A percentile compares a stretch with the other conserved stretches of the same genome.
Conservation (phyloP, 169 alveolate species). For the Cyclospora cayetanensis region DNA sequence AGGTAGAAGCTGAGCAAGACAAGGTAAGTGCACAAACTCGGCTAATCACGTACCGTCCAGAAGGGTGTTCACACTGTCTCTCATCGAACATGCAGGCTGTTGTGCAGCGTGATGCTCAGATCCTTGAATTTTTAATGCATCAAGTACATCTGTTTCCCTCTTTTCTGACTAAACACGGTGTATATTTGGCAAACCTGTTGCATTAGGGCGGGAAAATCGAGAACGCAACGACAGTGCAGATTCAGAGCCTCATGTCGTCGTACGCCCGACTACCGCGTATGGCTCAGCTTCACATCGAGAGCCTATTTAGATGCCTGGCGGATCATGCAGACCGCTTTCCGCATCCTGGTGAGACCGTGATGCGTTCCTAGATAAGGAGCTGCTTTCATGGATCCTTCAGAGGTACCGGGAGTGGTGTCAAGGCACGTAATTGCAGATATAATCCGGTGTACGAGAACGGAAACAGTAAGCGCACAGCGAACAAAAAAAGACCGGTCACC, state of each 20-base stretch:
- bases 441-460: slow-evolving; percentile 27
- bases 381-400: neutral
- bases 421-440: slow-evolving; percentile 25
- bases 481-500: neutral
- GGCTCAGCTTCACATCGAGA: neutral
- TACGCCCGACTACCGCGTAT: slow-evolving; percentile 33
- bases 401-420: slow-evolving; percentile 66
- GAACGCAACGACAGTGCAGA: slow-evolving; percentile 5
- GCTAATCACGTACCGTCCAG: too few species aligned
- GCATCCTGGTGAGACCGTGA: neutral
- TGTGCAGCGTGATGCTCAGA: slow-evolving; percentile 45
- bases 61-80: too few species aligned
- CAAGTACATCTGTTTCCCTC: neutral
- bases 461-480: slow-evolving; percentile 14
- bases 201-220: slow-evolving; percentile 51
- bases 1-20: slow-evolving; percentile 64
- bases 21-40: neutral
- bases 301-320: slow-evolving; percentile 30
- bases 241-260: slow-evolving; percentile 14
- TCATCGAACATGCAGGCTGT: neutral
- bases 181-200: neutral
- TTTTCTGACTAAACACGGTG: too few species aligned
- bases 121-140: slow-evolving; percentile 55
- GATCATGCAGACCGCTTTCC: slow-evolving; percentile 37
- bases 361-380: neutral